Base-by-base conservation (phyloP, 306 rosid genomes). In the Castanea mollissima region DNA sequence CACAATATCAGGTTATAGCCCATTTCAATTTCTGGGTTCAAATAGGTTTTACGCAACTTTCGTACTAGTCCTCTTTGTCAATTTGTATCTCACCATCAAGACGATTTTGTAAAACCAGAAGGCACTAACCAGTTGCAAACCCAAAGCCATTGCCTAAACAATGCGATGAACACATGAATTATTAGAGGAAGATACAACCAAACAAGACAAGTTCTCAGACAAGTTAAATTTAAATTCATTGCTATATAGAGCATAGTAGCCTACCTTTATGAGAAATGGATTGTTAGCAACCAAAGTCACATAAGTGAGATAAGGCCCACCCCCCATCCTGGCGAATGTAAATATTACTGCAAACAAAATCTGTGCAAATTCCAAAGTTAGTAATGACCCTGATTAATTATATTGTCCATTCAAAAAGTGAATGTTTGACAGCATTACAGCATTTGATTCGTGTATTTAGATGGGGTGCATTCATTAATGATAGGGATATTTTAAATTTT, bases 31-130 rank as follows among this genome's bases (percentile, higher is more conserved):
- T 1, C 19, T 64, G 3, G 70, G 21, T 32, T 3, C 18, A 29
- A 16, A 25, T 27, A 13, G 29, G 31, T 75, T 59, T 54, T 20
- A 54, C 21, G 68, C 75, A 52, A 25, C 83, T 18, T 84, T 69
- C 62, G 25, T 55, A n/a, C 82, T n/a, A 19, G 84, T 49, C 78
- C 80, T 83, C 82, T 79, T 91, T 49, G 44, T 86, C 69, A 92
- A 55, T 83, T 95, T 95, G 82, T 81, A 87, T 54, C 76, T 89
- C 31, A 95, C 35, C 97, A 92, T 90, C 81, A 91, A 87, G 19
- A 80, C 82, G 25, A 95, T 90, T 88, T 95, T 95, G 90, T 83
- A 90, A 87, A 95, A 95, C 99, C 98, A 95, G 88, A 91, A 92
- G 49, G 94, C 72, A 73, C 98, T 95, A 15, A 95, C 92, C 16